These are phyloP conservation scores for Kodamaea hsintzibuensis DNA, from an alignment of 805 yeast species.

Conservation along the genomic window DNA sequence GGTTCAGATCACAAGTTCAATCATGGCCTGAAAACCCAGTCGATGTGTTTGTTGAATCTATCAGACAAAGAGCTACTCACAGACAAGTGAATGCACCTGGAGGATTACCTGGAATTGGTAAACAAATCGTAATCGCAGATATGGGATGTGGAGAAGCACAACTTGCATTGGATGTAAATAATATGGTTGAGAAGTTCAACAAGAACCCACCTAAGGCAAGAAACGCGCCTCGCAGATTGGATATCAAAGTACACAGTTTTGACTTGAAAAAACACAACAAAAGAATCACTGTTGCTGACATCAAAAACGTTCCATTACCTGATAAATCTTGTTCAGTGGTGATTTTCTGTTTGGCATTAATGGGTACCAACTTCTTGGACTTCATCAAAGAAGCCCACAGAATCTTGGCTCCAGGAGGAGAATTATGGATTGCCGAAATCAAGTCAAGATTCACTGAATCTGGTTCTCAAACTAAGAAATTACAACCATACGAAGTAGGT, in stretches of 20 bases:
- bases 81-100: conserved; percentile 93
- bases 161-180: conserved; percentile 64
- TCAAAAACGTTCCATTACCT: conserved; percentile 80
- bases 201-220: conserved; percentile 22
- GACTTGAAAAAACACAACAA: conserved; percentile 89
- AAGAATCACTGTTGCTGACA: conserved; percentile 94
- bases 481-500: conserved; percentile 50
- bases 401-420: conserved; percentile 85
- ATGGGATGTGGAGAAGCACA: conserved; percentile 99
- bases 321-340: conserved; percentile 83
- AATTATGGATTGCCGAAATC: conserved; percentile 96
- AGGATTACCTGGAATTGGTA: conserved; percentile 76
- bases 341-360: conserved; percentile 89
- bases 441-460: conserved; percentile 83
- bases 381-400: conserved; percentile 89
- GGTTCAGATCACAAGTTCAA: conserved; percentile 92
- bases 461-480: conserved; percentile 21
- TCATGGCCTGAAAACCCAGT: conserved; percentile 99
- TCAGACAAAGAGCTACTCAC: conserved; percentile 52
- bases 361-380: conserved; percentile 97
- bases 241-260: conserved; percentile 77
- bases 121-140: conserved; percentile 82
- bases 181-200: conserved; percentile 42
- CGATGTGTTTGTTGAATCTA: conserved; percentile 77
- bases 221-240: conserved; percentile 36